Percentiles rank a stretch among this genome's conserved stretches.
These are phyloP conservation scores for Fusarium sp. DNA, from an alignment of 2,329 filamentous ascomycete genomes.

Conservation along the genomic window DNA sequence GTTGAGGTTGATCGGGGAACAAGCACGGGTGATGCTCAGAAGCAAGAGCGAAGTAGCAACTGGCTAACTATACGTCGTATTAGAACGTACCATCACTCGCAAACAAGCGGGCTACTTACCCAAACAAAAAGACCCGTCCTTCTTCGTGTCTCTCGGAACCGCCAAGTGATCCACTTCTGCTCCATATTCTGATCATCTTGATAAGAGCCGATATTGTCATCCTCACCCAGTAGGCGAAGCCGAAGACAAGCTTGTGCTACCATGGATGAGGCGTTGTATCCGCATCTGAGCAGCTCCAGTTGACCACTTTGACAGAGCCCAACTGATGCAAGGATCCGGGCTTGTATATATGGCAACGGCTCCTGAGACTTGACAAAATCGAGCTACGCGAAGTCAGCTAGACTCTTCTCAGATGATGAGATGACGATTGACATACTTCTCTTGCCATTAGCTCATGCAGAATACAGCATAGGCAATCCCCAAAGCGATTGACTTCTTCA, in stretches of 20 bases:
- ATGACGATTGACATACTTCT: not conserved
- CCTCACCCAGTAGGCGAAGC: not conserved
- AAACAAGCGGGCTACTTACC: not conserved
- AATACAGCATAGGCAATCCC: not conserved
- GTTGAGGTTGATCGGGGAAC: not conserved
- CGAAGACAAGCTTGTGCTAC: not conserved
- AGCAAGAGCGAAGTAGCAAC: not conserved
- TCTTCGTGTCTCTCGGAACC: not conserved
- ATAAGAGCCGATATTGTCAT: not conserved
- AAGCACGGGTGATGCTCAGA: not conserved
- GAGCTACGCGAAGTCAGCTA: not conserved
- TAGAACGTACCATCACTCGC: fast-evolving
- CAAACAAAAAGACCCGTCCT: not conserved
- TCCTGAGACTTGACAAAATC: not conserved
- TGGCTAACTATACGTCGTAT: not conserved
- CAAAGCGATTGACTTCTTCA: not conserved
- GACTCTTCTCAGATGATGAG: fast-evolving
- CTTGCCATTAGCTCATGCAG: not conserved
- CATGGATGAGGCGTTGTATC: not conserved
- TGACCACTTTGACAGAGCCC: not conserved
- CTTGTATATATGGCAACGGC: not conserved
- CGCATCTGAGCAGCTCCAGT: not conserved
- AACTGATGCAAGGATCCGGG: not conserved
- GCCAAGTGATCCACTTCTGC: not conserved
- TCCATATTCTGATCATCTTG: not conserved